Evolutionary conservation across 371 early-diverging fungal species (phyloP).

Genomic region (Mucor sp.): DNA sequence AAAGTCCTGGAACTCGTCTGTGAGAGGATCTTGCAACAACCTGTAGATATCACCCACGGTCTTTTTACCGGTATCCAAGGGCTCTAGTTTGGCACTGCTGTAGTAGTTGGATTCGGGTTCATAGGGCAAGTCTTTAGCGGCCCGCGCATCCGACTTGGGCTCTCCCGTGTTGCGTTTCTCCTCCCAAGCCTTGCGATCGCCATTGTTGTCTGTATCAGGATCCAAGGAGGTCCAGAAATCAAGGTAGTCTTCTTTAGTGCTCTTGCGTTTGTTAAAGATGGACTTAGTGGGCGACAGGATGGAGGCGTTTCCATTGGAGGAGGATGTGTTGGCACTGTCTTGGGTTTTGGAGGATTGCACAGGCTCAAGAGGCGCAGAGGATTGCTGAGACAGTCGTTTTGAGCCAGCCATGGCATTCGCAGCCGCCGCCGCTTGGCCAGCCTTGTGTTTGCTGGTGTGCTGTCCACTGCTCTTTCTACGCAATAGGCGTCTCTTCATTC

Average conservation of each 20-base stretch:
- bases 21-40: slow-evolving; percentile 55
- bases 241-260: slow-evolving; percentile 19
- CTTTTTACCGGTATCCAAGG: neutral
- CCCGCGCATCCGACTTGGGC: neutral
- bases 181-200: slow-evolving; percentile 5
- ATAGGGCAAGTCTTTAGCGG: neutral
- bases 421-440: neutral
- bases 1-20: slow-evolving; percentile 44
- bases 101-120: slow-evolving; percentile 8
- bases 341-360: neutral
- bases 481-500: neutral
- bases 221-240: slow-evolving; percentile 30
- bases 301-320: neutral
- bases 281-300: slow-evolving; percentile 10
- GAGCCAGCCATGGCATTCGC: neutral
- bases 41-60: slow-evolving; percentile 17
- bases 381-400: neutral
- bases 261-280: slow-evolving; percentile 20
- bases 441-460: neutral
- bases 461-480: neutral
- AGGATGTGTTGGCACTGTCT: neutral
- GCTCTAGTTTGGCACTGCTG: slow-evolving; percentile 5
- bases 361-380: neutral
- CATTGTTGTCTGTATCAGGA: slow-evolving; percentile 30
- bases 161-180: neutral